Evolutionary conservation across 371 early-diverging fungal genomes (phyloP).

Genomic region (Syncephalastrum racemosum): DNA sequence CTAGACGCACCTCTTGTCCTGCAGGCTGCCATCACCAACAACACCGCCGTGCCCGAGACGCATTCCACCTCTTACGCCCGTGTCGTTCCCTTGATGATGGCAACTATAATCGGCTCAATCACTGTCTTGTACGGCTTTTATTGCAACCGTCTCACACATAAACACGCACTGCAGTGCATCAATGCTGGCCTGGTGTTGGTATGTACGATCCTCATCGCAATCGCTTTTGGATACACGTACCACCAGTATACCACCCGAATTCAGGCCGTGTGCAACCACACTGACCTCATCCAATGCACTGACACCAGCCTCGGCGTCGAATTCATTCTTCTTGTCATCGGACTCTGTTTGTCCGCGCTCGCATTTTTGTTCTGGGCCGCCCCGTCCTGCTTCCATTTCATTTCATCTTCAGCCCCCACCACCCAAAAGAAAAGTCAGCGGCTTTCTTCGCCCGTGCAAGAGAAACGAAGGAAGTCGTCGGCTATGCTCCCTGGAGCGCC

Average conservation of each 20-base stretch:
- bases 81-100: constrained; percentile 27
- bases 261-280: constrained; percentile 14
- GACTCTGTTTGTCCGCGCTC: constrained; percentile 20
- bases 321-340: constrained; percentile 25
- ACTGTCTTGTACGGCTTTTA: constrained; percentile 26
- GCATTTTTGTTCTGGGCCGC: constrained; percentile 17
- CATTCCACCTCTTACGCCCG: constrained; percentile 16
- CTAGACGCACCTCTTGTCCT: constrained; percentile 27
- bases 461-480: not conserved
- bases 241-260: constrained; percentile 11
- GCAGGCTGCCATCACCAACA: constrained; percentile 25
- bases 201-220: constrained; percentile 17
- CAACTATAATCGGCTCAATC: constrained; percentile 16
- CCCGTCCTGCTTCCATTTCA: not conserved
- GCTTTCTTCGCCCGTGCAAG: constrained; percentile 2
- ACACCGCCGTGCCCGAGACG: constrained; percentile 20
- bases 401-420: constrained; percentile 5
- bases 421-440: constrained; percentile 5
- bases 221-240: constrained; percentile 20
- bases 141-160: constrained; percentile 14
- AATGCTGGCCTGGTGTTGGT: constrained; percentile 19
- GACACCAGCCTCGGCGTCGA: constrained; percentile 21
- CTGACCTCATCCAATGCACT: constrained; percentile 16
- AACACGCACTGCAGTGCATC: constrained; percentile 17
- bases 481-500: not conserved